Evolutionary conservation across 768 basidiomycete species (phyloP).

Genomic region (Cystobasidium tubakii): DNA sequence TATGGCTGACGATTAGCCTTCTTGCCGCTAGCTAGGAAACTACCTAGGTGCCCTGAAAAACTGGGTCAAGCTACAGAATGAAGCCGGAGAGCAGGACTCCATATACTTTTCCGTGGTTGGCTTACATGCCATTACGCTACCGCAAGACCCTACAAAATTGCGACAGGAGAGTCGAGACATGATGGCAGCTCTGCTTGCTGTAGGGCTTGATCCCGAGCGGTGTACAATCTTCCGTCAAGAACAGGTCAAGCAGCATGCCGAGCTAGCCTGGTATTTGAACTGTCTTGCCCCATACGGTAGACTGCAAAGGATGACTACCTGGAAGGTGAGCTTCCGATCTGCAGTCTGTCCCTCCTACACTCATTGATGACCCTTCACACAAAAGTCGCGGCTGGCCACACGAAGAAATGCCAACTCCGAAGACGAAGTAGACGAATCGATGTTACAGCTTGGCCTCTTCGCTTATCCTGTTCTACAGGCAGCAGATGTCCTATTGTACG

Average conservation of each 20-base stretch:
- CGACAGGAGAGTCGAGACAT: slow-evolving; percentile 63
- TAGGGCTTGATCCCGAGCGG: slow-evolving; percentile 72
- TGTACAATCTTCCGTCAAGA: slow-evolving; percentile 82
- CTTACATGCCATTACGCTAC: slow-evolving; percentile 87
- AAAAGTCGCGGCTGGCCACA: slow-evolving; percentile 67
- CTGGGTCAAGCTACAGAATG: slow-evolving; percentile 74
- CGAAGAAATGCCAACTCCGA: slow-evolving; percentile 68
- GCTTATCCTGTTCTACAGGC: slow-evolving; percentile 91
- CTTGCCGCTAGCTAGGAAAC: slow-evolving; percentile 68
- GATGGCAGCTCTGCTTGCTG: slow-evolving; percentile 74
- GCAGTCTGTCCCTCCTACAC: neutral
- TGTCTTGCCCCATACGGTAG: slow-evolving; percentile 77
- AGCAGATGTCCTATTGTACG: slow-evolving; percentile 81
- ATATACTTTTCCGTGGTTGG: slow-evolving; percentile 84
- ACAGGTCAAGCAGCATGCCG: slow-evolving; percentile 73
- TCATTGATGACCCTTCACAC: neutral
- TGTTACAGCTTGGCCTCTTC: slow-evolving; percentile 76
- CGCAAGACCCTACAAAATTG: slow-evolving; percentile 68
- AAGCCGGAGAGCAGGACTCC: slow-evolving; percentile 35
- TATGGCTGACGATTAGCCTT: neutral
- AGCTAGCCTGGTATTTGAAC: slow-evolving; percentile 82
- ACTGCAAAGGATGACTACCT: slow-evolving; percentile 85
- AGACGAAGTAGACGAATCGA: slow-evolving; percentile 71
- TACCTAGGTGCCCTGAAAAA: slow-evolving; percentile 83
- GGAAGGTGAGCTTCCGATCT: slow-evolving; percentile 63